phyloP scores from a whole-genome alignment of 768 basidiomycete genomes.

The Podaxis sp. region DNA sequence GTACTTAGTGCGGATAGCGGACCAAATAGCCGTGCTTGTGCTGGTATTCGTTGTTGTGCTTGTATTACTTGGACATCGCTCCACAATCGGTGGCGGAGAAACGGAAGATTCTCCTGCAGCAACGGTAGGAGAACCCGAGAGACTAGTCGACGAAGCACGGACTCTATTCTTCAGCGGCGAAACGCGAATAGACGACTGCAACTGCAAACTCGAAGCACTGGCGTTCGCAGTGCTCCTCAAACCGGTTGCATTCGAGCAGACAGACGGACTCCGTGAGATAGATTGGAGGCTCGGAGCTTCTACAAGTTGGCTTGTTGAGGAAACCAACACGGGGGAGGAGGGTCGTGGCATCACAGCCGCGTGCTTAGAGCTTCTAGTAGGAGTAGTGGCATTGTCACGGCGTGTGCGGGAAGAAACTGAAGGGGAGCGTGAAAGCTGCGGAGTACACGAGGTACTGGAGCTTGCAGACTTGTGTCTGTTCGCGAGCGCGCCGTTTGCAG shows the following conservation, averaged over 20 bases:
- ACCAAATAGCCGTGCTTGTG: slow-evolving; percentile 7
- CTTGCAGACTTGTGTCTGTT: slow-evolving; percentile 6
- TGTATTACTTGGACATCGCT: slow-evolving; percentile 6
- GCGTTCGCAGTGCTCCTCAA: slow-evolving; percentile 4
- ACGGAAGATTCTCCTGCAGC: not conserved
- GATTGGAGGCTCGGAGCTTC: not conserved
- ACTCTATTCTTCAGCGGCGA: slow-evolving; percentile 5
- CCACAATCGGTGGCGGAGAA: not conserved
- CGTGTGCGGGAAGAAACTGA: slow-evolving; percentile 6
- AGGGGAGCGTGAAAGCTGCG: slow-evolving; percentile 10
- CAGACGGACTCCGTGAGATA: slow-evolving; percentile 5
- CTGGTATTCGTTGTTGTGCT: slow-evolving; percentile 2
- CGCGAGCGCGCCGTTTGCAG: not conserved
- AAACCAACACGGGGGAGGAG: slow-evolving; percentile 7
- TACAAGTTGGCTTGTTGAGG: slow-evolving; percentile 10
- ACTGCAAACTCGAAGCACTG: slow-evolving; percentile 8
- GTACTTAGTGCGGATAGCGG: not conserved
- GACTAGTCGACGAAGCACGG: not conserved
- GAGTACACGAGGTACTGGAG: slow-evolving; percentile 8
- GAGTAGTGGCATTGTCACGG: not conserved
- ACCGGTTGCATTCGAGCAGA: slow-evolving; percentile 1
- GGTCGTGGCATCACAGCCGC: slow-evolving; percentile 5
- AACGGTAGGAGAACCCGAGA: not conserved
- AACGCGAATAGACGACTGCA: slow-evolving; percentile 5
- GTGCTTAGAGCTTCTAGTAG: not conserved